Conservation (phyloP, 192 early-diverging fungal species). For the Linnemannia elongata region DNA sequence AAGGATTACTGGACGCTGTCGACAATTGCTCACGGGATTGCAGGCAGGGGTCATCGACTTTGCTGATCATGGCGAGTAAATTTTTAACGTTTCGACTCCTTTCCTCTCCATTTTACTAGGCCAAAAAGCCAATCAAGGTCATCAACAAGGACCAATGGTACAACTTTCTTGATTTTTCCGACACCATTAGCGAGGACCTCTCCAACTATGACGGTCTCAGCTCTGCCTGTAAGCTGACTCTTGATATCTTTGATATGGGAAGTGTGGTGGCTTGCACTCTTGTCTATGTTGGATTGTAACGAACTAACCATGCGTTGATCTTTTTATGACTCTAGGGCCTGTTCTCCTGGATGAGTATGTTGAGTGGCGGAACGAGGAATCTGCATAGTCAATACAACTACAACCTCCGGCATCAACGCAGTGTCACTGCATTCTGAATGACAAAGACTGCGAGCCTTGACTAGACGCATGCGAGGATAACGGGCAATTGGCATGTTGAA, state of each 20-base stretch:
- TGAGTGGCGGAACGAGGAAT: slow-evolving; percentile 64
- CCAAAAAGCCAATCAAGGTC: slow-evolving; percentile 67
- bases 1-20: background rate
- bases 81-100: background rate
- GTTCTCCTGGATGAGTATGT: slow-evolving; percentile 78
- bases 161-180: slow-evolving; percentile 73
- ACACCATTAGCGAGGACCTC: slow-evolving; percentile 62
- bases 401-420: background rate
- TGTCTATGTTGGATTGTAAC: background rate
- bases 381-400: background rate
- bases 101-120: slow-evolving; percentile 17
- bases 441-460: background rate
- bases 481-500: too few species aligned
- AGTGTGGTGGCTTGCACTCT: background rate
- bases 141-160: slow-evolving; percentile 79
- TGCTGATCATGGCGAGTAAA: background rate
- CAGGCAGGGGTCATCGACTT: background rate
- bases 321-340: slow-evolving; percentile 64
- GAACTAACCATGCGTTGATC: slow-evolving; percentile 1
- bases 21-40: background rate
- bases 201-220: slow-evolving; percentile 67
- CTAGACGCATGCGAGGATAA: too few species aligned
- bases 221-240: slow-evolving; percentile 69
- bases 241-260: background rate
- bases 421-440: background rate